Evolutionary conservation across 768 basidiomycete species (phyloP).

Genomic region (Trametes punicea): DNA sequence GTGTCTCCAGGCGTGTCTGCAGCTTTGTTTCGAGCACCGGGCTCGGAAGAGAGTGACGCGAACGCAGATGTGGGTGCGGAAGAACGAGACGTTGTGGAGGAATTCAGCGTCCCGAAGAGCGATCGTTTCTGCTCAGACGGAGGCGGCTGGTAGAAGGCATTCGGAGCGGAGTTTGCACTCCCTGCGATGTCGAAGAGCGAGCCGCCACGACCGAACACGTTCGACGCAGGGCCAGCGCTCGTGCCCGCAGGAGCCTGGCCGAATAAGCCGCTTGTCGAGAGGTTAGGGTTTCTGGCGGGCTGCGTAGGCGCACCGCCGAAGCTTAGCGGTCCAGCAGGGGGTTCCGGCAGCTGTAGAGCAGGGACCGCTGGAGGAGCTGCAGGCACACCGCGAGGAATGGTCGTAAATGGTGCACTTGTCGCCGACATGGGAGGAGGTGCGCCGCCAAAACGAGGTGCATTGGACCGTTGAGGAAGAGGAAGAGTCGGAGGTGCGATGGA

Average conservation of each 20-base stretch:
- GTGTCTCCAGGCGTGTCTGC: not conserved
- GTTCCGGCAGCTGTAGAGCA: constrained; percentile 6
- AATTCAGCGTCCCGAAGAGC: constrained; percentile 2
- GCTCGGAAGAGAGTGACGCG: not conserved
- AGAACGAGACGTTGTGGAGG: not conserved
- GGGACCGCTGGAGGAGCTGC: not conserved
- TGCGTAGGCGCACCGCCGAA: constrained; percentile 8
- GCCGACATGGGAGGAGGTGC: constrained; percentile 18
- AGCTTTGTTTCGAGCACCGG: not conserved
- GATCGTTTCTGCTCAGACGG: constrained; percentile 23
- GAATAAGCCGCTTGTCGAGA: not conserved
- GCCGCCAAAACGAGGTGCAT: constrained; percentile 38
- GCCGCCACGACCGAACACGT: not conserved
- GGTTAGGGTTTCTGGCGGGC: not conserved
- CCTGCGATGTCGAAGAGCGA: constrained; percentile 41
- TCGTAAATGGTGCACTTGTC: constrained; percentile 14
- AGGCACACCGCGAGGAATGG: constrained; percentile 5
- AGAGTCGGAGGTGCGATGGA: constrained; percentile 21
- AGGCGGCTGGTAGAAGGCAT: constrained; percentile 67
- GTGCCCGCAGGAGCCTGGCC: not conserved
- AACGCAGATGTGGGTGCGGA: constrained; percentile 8
- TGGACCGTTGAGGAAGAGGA: constrained; percentile 31
- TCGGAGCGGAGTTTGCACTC: constrained; percentile 51
- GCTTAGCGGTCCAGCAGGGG: constrained; percentile 10
- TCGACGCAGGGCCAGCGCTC: not conserved